phyloP scores from a whole-genome alignment of 768 basidiomycete species.

The Suillus spraguei region DNA sequence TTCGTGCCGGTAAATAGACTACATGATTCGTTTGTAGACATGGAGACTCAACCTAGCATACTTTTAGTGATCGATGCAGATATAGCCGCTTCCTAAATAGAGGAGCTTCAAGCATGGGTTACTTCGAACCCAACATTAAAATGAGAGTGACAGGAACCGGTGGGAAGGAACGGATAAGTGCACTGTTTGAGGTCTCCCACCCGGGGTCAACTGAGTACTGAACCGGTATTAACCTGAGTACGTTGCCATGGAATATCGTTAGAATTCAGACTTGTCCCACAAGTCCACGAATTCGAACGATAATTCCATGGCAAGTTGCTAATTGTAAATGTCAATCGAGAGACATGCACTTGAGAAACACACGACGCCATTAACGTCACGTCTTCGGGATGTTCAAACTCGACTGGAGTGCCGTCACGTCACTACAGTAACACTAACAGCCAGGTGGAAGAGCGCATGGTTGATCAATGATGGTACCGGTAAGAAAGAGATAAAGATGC shows the following conservation, averaged over 20 bases:
- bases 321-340: not conserved
- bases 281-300: too few relatives aligned
- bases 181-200: not conserved
- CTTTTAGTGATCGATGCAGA: not conserved
- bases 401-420: too few relatives aligned
- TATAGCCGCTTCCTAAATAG: not conserved
- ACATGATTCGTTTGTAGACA: not conserved
- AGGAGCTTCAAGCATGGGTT: not conserved
- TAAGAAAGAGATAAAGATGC: too few relatives aligned
- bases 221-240: not conserved
- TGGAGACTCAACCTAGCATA: not conserved
- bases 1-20: not conserved
- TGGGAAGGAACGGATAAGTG: not conserved
- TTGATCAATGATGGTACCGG: too few relatives aligned
- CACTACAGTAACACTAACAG: too few relatives aligned
- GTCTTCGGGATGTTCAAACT: too few relatives aligned
- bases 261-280: not conserved
- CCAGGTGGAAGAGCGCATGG: too few relatives aligned
- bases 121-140: not conserved
- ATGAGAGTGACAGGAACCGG: too few relatives aligned
- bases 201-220: not conserved
- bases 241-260: not conserved
- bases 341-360: not conserved
- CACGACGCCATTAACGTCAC: not conserved
- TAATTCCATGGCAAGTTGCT: not conserved